A percentile compares a stretch with the other conserved stretches of the same genome.
These are phyloP conservation scores for Chaetothyriales sp. DNA, from an alignment of 2,329 filamentous ascomycete genomes.

Conservation along the genomic window DNA sequence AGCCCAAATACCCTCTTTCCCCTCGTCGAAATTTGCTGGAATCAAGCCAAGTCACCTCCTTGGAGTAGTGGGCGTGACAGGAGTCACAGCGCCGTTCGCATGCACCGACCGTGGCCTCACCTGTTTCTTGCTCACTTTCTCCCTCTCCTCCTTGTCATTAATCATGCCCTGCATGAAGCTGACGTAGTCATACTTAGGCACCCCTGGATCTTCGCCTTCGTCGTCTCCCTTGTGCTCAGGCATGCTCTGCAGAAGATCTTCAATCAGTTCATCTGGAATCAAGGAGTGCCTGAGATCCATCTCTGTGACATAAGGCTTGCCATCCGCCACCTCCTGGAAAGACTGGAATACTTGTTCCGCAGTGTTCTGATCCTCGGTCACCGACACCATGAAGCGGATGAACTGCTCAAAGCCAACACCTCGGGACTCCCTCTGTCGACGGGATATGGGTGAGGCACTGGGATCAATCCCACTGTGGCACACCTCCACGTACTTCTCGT, in stretches of 20 bases:
- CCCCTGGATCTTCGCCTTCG: conserved; percentile 65
- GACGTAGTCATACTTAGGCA: conserved; percentile 90
- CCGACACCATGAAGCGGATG: conserved; percentile 97
- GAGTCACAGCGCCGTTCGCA: not conserved
- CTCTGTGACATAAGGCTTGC: conserved; percentile 97
- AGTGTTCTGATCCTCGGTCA: conserved; percentile 96
- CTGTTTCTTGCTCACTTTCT: conserved; percentile 4
- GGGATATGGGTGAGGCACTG: conserved; percentile 25
- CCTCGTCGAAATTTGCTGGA: not conserved
- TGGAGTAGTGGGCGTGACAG: not conserved
- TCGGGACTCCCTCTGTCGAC: conserved; percentile 17
- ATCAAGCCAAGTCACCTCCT: not conserved
- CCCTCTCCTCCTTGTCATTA: conserved; percentile 20
- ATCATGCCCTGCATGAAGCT: conserved; percentile 89
- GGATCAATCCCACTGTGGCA: conserved; percentile 30
- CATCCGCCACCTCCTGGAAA: conserved; percentile 93
- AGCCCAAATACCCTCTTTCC: not conserved
- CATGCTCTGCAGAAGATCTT: conserved; percentile 77
- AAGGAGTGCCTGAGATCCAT: conserved; percentile 89
- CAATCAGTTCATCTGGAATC: conserved; percentile 93
- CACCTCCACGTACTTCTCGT: conserved; percentile 82
- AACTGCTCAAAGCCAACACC: conserved; percentile 96
- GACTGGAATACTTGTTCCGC: conserved; percentile 97
- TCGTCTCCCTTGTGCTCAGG: conserved; percentile 72
- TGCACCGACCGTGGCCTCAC: conserved; percentile 1